Evolutionary conservation across 495 filamentous ascomycete genomes (phyloP), one percentile per base, ranked within the genome.

Genomic region (Podospora australis): DNA sequence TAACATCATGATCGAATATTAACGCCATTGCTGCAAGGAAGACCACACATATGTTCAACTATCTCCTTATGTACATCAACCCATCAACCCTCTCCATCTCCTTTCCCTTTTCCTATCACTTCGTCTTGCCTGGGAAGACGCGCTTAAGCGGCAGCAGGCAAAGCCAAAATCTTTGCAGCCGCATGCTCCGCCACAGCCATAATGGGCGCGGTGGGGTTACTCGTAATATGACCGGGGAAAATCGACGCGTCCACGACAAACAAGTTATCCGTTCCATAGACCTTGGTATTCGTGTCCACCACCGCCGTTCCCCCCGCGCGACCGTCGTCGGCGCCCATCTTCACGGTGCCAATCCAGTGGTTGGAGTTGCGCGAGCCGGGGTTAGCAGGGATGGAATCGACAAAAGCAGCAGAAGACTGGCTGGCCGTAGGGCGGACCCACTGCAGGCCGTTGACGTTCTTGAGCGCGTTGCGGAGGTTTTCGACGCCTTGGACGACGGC

Each of bases 261-360:
- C 50, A 86, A 65, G 65, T 84, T 86, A 51, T 83, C 76, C 5
- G 75, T 84, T 44, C 83, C 82, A 44, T 85, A 87, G 40, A 86
- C 82, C 67, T 82, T 79, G 49, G 79, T 73, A 69, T 84, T 74
- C 16, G 69, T 61, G 52, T 87, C 83, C 14, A 87, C 81, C 20
- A 87, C 82, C 5, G 70, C 52, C 16, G 78, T 81, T 38, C 82
- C 83, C 38, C 70, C 68, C 20, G 67, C 70, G 32, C 79, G 74
- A 24, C 83, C 83, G 50, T 81, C 78, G 54, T 86, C 79, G 8
- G 68, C 67, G 39, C 83, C 83, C 53, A 87, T 70, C 69, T 83
- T 86, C 38, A 59, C 60, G 8, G 67, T 72, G 7, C 69, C 47
- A 45, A 84, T 75, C 80, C 82, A 87, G 71, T 87, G 84, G 56